phyloP scores from a whole-genome alignment of 495 filamentous ascomycete species.

The Penicillium soppii region DNA sequence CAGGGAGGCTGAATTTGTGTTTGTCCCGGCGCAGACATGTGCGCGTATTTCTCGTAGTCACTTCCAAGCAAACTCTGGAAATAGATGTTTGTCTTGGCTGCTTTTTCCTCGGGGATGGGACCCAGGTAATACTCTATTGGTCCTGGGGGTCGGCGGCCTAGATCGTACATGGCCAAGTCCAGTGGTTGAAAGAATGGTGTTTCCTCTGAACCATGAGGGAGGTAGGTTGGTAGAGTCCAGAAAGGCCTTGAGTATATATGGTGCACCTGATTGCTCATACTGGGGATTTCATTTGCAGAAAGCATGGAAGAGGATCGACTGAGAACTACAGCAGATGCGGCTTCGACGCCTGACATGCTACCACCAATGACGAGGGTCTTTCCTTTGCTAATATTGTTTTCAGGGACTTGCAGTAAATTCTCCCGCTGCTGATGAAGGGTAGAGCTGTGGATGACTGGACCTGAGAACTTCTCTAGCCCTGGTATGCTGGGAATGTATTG shows the following conservation, averaged over 20 bases:
- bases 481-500: constrained; percentile 54
- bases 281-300: constrained; percentile 34
- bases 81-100: constrained; percentile 50
- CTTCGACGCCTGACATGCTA: constrained; percentile 80
- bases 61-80: constrained; percentile 58
- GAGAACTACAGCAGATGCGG: constrained; percentile 68
- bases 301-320: constrained; percentile 60
- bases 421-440: constrained; percentile 29
- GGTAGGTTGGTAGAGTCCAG: constrained; percentile 70
- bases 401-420: constrained; percentile 7
- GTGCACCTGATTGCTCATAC: constrained; percentile 45
- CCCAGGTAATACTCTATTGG: constrained; percentile 59
- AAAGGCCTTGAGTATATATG: constrained; percentile 69
- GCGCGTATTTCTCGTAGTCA: constrained; percentile 51
- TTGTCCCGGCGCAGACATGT: constrained; percentile 19
- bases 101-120: constrained; percentile 54
- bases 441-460: constrained; percentile 62
- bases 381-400: not conserved
- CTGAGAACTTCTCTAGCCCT: constrained; percentile 27
- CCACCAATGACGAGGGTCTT: constrained; percentile 72
- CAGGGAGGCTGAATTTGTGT: constrained; percentile 50
- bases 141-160: constrained; percentile 55
- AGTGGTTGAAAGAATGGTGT: constrained; percentile 64
- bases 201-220: constrained; percentile 38
- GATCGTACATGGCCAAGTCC: constrained; percentile 75